Percentiles rank a stretch among this genome's conserved stretches.
Evolutionary conservation across 2,329 filamentous ascomycete genomes (phyloP).

Genomic region (Triangularia verruculosa): DNA sequence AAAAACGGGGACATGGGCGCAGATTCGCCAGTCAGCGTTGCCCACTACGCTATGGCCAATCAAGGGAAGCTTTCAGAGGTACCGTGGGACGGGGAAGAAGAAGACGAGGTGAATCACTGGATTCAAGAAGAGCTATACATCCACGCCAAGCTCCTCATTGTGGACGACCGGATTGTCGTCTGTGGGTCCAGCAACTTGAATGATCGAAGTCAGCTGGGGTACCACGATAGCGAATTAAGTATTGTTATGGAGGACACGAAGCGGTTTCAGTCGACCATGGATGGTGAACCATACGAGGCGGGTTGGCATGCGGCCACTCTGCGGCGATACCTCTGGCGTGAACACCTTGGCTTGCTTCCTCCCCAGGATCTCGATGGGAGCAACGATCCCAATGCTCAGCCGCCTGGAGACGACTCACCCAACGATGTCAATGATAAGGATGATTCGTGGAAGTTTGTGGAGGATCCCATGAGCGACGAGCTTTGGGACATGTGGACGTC

Average conservation of each 20-base stretch:
- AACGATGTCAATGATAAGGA: conserved; percentile 63
- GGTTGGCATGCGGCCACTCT: conserved; percentile 81
- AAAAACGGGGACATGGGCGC: conserved; percentile 37
- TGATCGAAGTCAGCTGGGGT: conserved; percentile 81
- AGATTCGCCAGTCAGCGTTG: conserved; percentile 51
- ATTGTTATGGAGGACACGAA: conserved; percentile 86
- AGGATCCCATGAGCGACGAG: conserved; percentile 66
- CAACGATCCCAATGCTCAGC: conserved; percentile 69
- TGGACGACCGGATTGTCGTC: conserved; percentile 80
- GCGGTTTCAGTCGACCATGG: conserved; percentile 69
- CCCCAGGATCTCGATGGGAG: conserved; percentile 67
- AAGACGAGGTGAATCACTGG: conserved; percentile 81
- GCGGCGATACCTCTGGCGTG: conserved; percentile 80
- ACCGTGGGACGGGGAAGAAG: conserved; percentile 69
- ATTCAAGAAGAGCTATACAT: conserved; percentile 96
- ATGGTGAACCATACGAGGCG: conserved; percentile 71
- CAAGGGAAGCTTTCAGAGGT: conserved; percentile 63
- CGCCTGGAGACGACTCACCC: conserved; percentile 62
- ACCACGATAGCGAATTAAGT: conserved; percentile 86
- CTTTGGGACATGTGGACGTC: conserved; percentile 68
- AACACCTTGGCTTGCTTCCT: conserved; percentile 79
- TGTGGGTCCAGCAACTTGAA: conserved; percentile 90
- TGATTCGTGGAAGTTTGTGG: conserved; percentile 62
- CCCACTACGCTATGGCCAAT: conserved; percentile 77
- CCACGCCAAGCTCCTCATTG: conserved; percentile 86